phyloP scores from a whole-genome alignment of 345 rosid species.

The Salix koriyanagi region DNA sequence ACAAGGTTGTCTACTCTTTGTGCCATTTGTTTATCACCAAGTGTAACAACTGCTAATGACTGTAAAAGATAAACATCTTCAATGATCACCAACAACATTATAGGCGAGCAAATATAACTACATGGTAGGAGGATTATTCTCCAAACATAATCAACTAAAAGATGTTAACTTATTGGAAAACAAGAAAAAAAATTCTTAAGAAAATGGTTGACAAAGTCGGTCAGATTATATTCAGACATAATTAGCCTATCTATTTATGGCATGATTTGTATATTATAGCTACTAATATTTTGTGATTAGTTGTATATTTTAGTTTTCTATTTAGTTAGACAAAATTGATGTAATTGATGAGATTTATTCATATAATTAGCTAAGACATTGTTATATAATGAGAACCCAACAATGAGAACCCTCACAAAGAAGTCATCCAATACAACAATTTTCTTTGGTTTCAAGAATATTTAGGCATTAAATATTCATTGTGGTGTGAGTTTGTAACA shows the following conservation, averaged over 20 bases:
- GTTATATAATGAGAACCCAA: background rate
- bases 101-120: background rate
- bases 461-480: background rate
- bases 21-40: conserved; percentile 97
- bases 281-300: too few relatives aligned
- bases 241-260: too few relatives aligned
- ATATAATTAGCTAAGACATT: background rate
- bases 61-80: conserved; percentile 28
- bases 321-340: background rate
- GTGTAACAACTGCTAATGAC: conserved; percentile 95
- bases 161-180: background rate
- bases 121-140: background rate
- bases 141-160: background rate
- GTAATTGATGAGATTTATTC: background rate
- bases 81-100: background rate
- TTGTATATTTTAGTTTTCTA: too few relatives aligned
- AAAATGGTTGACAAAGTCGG: background rate
- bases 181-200: background rate
- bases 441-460: background rate
- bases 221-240: too few relatives aligned
- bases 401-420: background rate
- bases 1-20: conserved; percentile 88
- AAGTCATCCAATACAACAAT: background rate
- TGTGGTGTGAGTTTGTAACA: too few relatives aligned
- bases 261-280: too few relatives aligned